Evolutionary conservation across 768 basidiomycete species (phyloP), one percentile per base, ranked within the genome.

Genomic region (Pleurotus cornucopiae): DNA sequence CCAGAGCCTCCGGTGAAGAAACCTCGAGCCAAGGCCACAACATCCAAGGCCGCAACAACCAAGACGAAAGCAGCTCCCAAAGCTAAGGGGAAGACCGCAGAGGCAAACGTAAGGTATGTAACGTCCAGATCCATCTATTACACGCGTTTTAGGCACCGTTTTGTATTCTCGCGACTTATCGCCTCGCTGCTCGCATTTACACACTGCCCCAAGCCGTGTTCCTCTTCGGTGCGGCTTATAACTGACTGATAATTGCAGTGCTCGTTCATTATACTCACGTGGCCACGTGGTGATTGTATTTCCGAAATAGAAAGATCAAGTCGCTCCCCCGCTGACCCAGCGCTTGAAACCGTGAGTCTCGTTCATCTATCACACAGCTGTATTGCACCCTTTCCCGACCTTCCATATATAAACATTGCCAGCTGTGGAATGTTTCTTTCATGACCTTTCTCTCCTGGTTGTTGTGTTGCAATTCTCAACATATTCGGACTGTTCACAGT

Each of bases 361-460:
- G 20, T 44, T 44, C 41, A 16, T 44, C 41, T 44, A 44, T 25
- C 40, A 23, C 34, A 48, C 34, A 25, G n/a, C 41, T 45, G 30
- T 48, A 37, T 40, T 58, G 48, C 37, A 45, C 52, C 43, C 21
- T 49, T 34, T 14, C 58, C 53, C 55, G 49, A 48, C 60, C 51
- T 49, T 49, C 54, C 47, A 53, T 54, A 56, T 56, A 57, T 60
- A 59, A 37, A 34, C 55, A 56, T 26, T 49, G 18, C 14, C 49
- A 45, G 43, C 60, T 56, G 54, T 49, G 26, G 60, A 45, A 61
- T 62, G 65, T 66, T 65, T 60, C 67, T 61, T 69, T 65, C 79
- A 88, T 89, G 87, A 44, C n/a, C 41, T 77, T 67, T 69, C 71
- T 85, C 67, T 78, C 75, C 63, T 81, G 79, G 61, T 68, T 87